Evolutionary conservation across 2,329 filamentous ascomycete genomes (phyloP), one percentile per base, ranked within the genome.

Genomic region (Sphaceloma murrayae): DNA sequence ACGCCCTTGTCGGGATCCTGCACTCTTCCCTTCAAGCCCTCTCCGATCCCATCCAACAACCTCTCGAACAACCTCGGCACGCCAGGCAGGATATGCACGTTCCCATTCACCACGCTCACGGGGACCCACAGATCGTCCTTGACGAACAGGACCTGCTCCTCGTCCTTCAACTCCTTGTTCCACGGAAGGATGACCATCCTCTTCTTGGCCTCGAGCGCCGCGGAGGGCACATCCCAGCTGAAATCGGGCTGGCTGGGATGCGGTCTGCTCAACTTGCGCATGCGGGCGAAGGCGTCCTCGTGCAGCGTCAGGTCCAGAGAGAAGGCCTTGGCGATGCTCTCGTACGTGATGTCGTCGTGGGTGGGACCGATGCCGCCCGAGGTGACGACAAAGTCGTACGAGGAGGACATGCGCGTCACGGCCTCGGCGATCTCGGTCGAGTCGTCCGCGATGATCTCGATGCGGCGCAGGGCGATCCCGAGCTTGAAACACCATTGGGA

Each of bases 291-390:
- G 0, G 88, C 80, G 47, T 77, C 75, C 32, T 85, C 67, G 67
- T 96, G 85, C 19, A 94, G 73, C 53, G 80, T 74, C 13, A 96
- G 69, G 10, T 80, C 75, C 5, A 95, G 70, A 32, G 70, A 67
- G 61, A 95, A 96, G 5, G 88, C 91, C 60, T 86, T 87, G 51
- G 85, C 88, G 60, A 98, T 93, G 29, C 86, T 89, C 58, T 84
- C 73, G 67, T 98, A 98, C 18, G 91, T 96, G 54, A 96, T 96
- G 60, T 98, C 91, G 63, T 98, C 91, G 68, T 96, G 89, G 46
- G 89, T 96, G 52, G 91, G 91, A 8, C 89, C 89, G 58, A 98
- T 96, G 21, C 91, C 89, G 53, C 91, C 89, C 55, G 84, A 91
- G 5, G 91, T 96, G 4, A 96, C 85, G 34, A 98, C 85, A 60